Conservation (phyloP, 2,329 filamentous ascomycete species). For the Ophiostoma piceae region DNA sequence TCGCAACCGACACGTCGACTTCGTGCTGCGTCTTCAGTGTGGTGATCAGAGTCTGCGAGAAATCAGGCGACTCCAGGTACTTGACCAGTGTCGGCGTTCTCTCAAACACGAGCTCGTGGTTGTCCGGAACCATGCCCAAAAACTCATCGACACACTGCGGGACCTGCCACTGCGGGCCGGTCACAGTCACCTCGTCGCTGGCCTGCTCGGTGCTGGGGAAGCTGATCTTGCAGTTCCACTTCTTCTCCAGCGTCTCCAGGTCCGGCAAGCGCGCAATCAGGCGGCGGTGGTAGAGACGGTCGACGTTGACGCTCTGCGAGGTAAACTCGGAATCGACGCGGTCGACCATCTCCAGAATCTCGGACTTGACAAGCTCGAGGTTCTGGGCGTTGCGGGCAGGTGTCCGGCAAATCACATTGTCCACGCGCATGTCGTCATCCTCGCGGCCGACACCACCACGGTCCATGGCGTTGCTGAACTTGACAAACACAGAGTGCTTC, state of each 20-base stretch:
- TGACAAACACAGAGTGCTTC: constrained; percentile 99
- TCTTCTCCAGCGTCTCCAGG: constrained; percentile 93
- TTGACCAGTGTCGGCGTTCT: constrained; percentile 69
- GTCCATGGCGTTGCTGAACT: constrained; percentile 99
- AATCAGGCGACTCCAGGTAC: constrained; percentile 76
- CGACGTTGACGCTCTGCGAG: constrained; percentile 86
- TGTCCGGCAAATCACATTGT: constrained; percentile 97
- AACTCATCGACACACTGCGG: constrained; percentile 95
- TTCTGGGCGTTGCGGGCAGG: constrained; percentile 96
- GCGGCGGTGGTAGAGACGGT: constrained; percentile 91
- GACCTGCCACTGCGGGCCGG: constrained; percentile 96
- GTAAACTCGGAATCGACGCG: constrained; percentile 96
- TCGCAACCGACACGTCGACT: constrained; percentile 67
- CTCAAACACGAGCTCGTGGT: constrained; percentile 82
- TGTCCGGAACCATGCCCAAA: constrained; percentile 95
- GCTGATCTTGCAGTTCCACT: constrained; percentile 99
- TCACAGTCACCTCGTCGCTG: constrained; percentile 92
- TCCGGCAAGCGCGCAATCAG: constrained; percentile 81
- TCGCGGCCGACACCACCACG: constrained; percentile 86
- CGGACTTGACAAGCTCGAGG: constrained; percentile 92
- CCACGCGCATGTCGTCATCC: constrained; percentile 96
- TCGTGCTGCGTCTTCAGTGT: constrained; percentile 91
- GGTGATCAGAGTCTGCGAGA: constrained; percentile 69
- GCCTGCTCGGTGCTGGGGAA: constrained; percentile 97
- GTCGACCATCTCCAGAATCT: constrained; percentile 99